A percentile compares a stretch with the other conserved stretches of the same genome.
phyloP scores from a whole-genome alignment of 75 land plant species.

The Pinus tabuliformis region DNA sequence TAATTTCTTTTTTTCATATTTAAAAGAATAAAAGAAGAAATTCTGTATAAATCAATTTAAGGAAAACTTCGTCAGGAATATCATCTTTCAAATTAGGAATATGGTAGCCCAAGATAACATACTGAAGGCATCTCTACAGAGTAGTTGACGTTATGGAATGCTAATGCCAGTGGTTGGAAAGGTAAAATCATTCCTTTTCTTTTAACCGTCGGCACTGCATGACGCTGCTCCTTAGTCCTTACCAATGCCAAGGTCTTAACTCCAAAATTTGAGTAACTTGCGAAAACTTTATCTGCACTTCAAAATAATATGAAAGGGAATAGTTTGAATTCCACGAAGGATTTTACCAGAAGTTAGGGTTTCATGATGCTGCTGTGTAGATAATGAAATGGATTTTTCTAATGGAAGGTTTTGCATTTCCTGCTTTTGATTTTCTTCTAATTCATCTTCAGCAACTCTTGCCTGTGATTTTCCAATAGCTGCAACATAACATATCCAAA shows the following conservation, averaged over 20 bases:
- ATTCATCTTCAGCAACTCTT: slow-evolving; percentile 34
- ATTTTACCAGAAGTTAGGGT: background rate
- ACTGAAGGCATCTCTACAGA: slow-evolving; percentile 66
- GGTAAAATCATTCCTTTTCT: slow-evolving; percentile 63
- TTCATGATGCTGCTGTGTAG: background rate
- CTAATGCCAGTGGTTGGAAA: slow-evolving; percentile 48
- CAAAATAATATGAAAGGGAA: slow-evolving; percentile 52
- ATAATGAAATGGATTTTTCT: background rate
- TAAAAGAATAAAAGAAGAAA: too few relatives aligned
- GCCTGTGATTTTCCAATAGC: slow-evolving; percentile 52
- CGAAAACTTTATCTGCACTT: slow-evolving; percentile 32
- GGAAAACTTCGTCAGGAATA: background rate
- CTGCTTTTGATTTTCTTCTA: slow-evolving; percentile 30
- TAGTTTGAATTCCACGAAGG: background rate
- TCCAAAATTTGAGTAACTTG: slow-evolving; percentile 69
- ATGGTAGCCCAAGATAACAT: background rate
- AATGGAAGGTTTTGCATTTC: slow-evolving; percentile 10
- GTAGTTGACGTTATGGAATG: slow-evolving; percentile 58
- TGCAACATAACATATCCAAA: background rate
- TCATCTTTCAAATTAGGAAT: background rate
- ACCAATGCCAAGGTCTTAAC: background rate
- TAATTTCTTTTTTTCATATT: too few relatives aligned
- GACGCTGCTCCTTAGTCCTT: background rate
- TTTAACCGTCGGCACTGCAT: background rate
- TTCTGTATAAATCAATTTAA: background rate